Percentiles rank a stretch among this genome's conserved stretches.
Conservation (phyloP, 768 basidiomycete genomes). For the Calvatia gigantea region DNA sequence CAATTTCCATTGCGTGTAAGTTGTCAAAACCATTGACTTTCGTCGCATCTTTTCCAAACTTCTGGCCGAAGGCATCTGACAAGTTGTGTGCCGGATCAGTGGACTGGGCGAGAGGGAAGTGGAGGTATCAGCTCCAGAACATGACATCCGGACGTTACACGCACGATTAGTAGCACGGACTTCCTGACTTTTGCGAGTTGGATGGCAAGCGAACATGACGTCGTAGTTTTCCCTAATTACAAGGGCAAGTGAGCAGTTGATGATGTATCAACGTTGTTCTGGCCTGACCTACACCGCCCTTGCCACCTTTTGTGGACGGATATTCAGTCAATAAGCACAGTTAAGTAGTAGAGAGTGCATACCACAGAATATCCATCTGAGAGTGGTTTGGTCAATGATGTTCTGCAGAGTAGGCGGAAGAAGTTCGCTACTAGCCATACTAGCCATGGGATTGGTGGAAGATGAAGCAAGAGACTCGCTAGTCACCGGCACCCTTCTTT, state of each 20-base stretch:
- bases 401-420: conserved; percentile 90
- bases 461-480: conserved; percentile 9
- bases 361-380: conserved; percentile 99
- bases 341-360: conserved; percentile 28
- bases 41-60: conserved; percentile 98
- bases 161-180: conserved; percentile 94
- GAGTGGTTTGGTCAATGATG: conserved; percentile 84
- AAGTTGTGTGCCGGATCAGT: conserved; percentile 99
- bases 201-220: conserved; percentile 96
- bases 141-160: conserved; percentile 25
- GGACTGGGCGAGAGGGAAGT: conserved; percentile 50
- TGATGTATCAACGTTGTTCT: background rate
- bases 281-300: conserved; percentile 92
- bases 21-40: conserved; percentile 98
- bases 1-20: conserved; percentile 98
- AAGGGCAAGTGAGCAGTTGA: conserved; percentile 2
- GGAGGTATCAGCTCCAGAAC: conserved; percentile 1
- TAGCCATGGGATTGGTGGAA: conserved; percentile 15
- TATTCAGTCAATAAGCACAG: conserved; percentile 10
- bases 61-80: conserved; percentile 97
- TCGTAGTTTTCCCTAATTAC: conserved; percentile 88
- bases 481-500: conserved; percentile 3
- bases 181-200: conserved; percentile 87
- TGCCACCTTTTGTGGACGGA: conserved; percentile 72
- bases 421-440: conserved; percentile 57